Evolutionary conservation across 2,329 filamentous ascomycete genomes (phyloP).

Genomic region (Claviceps citrina): DNA sequence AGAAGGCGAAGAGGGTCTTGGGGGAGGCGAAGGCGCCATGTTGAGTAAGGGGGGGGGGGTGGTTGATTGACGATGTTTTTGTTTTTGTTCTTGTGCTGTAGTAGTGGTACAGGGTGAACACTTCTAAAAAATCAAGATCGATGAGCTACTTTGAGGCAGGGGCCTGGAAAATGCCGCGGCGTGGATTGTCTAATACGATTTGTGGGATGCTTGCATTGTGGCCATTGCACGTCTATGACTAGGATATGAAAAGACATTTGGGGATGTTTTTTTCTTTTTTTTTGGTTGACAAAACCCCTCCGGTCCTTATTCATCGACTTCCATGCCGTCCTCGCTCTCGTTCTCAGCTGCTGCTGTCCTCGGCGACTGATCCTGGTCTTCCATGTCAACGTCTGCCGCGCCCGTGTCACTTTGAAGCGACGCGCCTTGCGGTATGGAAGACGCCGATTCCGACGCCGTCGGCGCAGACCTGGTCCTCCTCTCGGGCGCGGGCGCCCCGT

Average conservation of each 20-base stretch:
- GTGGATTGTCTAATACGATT: no score
- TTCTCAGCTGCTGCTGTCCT: constrained; percentile 18
- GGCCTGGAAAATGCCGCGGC: no score
- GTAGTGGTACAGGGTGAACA: no score
- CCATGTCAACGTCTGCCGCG: constrained; percentile 45
- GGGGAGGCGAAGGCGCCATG: constrained; percentile 28
- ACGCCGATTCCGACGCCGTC: constrained; percentile 1
- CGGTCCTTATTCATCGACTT: constrained; percentile 32
- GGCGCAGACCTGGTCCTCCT: constrained; percentile 6
- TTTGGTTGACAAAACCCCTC: not conserved
- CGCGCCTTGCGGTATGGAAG: constrained; percentile 2
- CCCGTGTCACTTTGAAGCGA: constrained; percentile 10
- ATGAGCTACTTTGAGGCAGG: no score
- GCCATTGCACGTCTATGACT: not conserved
- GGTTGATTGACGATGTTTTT: no score
- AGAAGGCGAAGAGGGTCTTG: constrained; percentile 39
- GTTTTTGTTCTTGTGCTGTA: no score
- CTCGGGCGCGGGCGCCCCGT: constrained; percentile 16
- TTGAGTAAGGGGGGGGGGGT: no score
- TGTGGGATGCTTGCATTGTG: no score
- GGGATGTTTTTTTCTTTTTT: no score
- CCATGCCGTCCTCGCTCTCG: constrained; percentile 38
- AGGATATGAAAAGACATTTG: not conserved
- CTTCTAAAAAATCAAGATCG: no score
- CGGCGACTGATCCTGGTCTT: constrained; percentile 24